These are phyloP conservation scores for Yarrowia yakushimensis DNA, from an alignment of 805 yeast genomes.

Conservation along the genomic window DNA sequence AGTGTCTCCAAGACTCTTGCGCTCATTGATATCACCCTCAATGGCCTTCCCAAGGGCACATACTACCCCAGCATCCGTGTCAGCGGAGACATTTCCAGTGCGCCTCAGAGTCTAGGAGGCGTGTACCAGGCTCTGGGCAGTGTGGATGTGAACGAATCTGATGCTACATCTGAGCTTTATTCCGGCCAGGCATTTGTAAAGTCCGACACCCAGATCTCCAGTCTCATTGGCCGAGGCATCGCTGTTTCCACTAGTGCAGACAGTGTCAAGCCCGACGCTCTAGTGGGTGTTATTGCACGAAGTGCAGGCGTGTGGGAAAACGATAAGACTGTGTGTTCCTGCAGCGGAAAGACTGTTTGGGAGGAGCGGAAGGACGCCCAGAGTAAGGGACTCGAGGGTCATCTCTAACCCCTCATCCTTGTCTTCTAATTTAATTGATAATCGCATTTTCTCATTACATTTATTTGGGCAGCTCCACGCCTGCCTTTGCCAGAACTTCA, in stretches of 20 bases:
- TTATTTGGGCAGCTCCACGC: slow-evolving; percentile 9
- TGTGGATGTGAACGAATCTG: slow-evolving; percentile 28
- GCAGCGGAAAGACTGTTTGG: slow-evolving; percentile 95
- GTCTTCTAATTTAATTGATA: neutral
- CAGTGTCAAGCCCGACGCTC: slow-evolving; percentile 31
- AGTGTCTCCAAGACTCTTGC: slow-evolving; percentile 52
- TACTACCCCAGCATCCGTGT: slow-evolving; percentile 68
- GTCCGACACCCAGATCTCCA: slow-evolving; percentile 47
- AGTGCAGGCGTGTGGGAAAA: slow-evolving; percentile 98
- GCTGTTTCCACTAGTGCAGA: slow-evolving; percentile 36
- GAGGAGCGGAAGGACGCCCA: slow-evolving; percentile 83
- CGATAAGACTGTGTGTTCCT: slow-evolving; percentile 86
- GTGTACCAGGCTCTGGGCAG: slow-evolving; percentile 40
- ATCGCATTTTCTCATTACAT: neutral
- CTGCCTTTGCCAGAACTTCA: slow-evolving; percentile 12
- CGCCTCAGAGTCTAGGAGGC: slow-evolving; percentile 38
- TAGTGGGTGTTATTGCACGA: slow-evolving; percentile 89
- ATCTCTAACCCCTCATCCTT: neutral
- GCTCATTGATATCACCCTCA: slow-evolving; percentile 73
- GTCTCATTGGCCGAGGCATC: slow-evolving; percentile 65
- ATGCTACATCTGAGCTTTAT: slow-evolving; percentile 16
- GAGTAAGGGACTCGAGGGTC: slow-evolving; percentile 45
- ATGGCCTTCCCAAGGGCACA: slow-evolving; percentile 61
- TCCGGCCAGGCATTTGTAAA: slow-evolving; percentile 45
- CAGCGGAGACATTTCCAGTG: slow-evolving; percentile 69